Percentiles rank a stretch among this genome's conserved stretches.
These are phyloP conservation scores for Talaromyces liani DNA, from an alignment of 495 filamentous ascomycete genomes.

Conservation along the genomic window DNA sequence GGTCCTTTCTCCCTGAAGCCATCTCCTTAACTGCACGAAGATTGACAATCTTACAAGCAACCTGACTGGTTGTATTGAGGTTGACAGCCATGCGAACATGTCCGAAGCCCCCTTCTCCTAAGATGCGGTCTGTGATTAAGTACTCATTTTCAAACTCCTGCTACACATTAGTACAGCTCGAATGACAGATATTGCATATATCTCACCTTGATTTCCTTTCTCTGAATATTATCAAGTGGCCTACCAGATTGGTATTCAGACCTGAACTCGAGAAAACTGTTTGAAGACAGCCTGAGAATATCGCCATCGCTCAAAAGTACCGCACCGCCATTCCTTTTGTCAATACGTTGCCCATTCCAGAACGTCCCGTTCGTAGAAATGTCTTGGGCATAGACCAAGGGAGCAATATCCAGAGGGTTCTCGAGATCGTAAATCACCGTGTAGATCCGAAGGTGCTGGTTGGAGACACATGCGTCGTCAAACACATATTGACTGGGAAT, in stretches of 20 bases:
- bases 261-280: slow-evolving; percentile 18
- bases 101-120: slow-evolving; percentile 43
- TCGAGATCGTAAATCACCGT: slow-evolving; percentile 44
- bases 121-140: slow-evolving; percentile 37
- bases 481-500: slow-evolving; percentile 34
- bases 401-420: slow-evolving; percentile 23
- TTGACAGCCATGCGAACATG: slow-evolving; percentile 42
- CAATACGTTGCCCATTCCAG: slow-evolving; percentile 43
- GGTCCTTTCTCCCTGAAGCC: slow-evolving; percentile 4
- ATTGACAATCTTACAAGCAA: slow-evolving; percentile 49
- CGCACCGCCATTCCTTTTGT: slow-evolving; percentile 22
- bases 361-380: slow-evolving; percentile 50
- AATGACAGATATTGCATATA: neutral
- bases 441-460: slow-evolving; percentile 55
- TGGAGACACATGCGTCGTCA: slow-evolving; percentile 41
- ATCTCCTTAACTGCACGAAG: slow-evolving; percentile 15
- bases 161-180: slow-evolving; percentile 19
- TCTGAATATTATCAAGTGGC: neutral
- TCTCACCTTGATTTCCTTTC: slow-evolving; percentile 7
- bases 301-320: slow-evolving; percentile 52
- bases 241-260: slow-evolving; percentile 7
- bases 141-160: slow-evolving; percentile 36
- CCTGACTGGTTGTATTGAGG: slow-evolving; percentile 24
- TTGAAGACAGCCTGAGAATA: slow-evolving; percentile 25
- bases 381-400: slow-evolving; percentile 56